These are phyloP conservation scores for Euphorbia schlechtendalii DNA, from an alignment of 441 rosid species.

Conservation along the genomic window DNA sequence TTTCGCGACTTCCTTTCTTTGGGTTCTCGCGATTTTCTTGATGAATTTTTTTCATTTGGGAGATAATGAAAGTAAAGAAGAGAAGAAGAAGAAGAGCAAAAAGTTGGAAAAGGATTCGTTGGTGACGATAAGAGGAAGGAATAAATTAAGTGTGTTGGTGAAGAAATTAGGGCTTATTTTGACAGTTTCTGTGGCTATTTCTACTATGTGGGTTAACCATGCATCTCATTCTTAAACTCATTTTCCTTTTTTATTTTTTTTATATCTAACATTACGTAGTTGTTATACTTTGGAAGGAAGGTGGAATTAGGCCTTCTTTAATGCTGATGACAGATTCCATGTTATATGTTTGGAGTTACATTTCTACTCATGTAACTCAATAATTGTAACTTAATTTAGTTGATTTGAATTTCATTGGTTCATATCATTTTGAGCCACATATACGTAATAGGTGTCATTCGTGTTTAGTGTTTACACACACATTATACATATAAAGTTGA, in stretches of 20 bases:
- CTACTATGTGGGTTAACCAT: slow-evolving; percentile 46
- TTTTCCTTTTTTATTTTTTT: background rate
- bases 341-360: slow-evolving; percentile 8
- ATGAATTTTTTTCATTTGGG: slow-evolving; percentile 25
- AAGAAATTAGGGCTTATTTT: slow-evolving; percentile 60
- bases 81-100: background rate
- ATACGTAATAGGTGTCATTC: too few species aligned
- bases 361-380: slow-evolving; percentile 9
- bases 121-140: slow-evolving; percentile 27
- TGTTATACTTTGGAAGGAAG: slow-evolving; percentile 18
- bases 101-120: slow-evolving; percentile 21
- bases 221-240: slow-evolving; percentile 20
- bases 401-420: slow-evolving; percentile 9
- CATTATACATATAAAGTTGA: too few species aligned
- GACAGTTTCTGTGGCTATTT: slow-evolving; percentile 52
- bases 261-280: slow-evolving; percentile 19
- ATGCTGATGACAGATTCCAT: slow-evolving; percentile 18
- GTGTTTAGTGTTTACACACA: too few species aligned
- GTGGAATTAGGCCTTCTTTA: slow-evolving; percentile 25
- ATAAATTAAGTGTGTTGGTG: slow-evolving; percentile 24
- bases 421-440: background rate
- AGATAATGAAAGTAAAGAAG: too few species aligned
- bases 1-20: slow-evolving; percentile 6
- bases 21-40: slow-evolving; percentile 31
- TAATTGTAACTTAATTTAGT: slow-evolving; percentile 12